Base-by-base conservation (phyloP, 176 grass and related monocot species). In the Zoysia pacifica region DNA sequence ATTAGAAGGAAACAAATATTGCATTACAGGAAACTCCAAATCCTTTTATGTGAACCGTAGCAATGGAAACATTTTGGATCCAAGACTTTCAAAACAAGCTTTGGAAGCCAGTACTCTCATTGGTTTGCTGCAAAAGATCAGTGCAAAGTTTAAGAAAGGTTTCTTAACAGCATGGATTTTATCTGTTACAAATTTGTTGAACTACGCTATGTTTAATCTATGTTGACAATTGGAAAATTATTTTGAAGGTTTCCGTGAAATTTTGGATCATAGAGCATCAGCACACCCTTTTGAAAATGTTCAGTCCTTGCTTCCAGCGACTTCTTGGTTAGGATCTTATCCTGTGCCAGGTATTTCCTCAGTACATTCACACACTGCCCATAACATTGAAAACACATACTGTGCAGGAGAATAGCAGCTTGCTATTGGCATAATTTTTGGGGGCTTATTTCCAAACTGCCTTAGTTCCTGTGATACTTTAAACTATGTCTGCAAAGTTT, bases 71-170 rank as follows among this genome's bases (percentile, higher is more conserved):
- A 80, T 83, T 83, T 82, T 99, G 58, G 97, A 99, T 73, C 91
- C 97, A 49, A 99, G 76, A 65, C 90, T 86, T 65, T 69, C 85
- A 53, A 99, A 99, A 89, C 79, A 88, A 47, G 80, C 79, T 85
- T 68, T 88, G 16, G 97, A 99, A 69, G 84, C 90, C 40, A 95
- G 72, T 67, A 99, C 92, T 70, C 73, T 99, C 5, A 81, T 95
- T 61, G 88, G 93, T 28, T 52, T 99, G 67, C 70, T 99, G 81
- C 97, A 99, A 81, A 99, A 95, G 65, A 74, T 93, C 75, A 99
- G 97, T 36, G 71, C 88, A 76, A 96, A 99, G 48, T 99, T 99
- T 81, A 99, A 93, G 90, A 93, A 99, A 95, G 97, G 97, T 99
- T 65, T 86, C 16, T 74, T 14, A 48, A 60, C 45, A 36, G 16